Evolutionary conservation across 2,329 filamentous ascomycete genomes (phyloP), one percentile per base, ranked within the genome.

Genomic region (Ophiocordyceps polyrhachis-furcata): DNA sequence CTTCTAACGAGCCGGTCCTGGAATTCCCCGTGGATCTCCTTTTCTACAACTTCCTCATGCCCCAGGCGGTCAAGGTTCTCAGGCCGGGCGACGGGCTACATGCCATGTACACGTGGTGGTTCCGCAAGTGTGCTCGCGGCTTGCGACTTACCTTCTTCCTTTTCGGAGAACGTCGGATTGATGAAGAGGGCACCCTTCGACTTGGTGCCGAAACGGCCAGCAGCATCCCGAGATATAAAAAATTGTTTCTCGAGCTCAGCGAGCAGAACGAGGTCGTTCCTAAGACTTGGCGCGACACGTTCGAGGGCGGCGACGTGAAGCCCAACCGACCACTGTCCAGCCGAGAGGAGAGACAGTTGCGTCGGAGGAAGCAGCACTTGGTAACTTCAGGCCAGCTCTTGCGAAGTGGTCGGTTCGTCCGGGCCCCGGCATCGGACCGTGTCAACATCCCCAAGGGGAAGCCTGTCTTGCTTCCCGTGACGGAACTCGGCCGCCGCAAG

Each of bases 1-100:
- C 87, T 2, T 89, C 86, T 1, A 89, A 88, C 50, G 84, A 93
- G 52, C 88, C 91, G 0, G 82, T 93, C 0, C 69, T 96, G 42
- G 91, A 96, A 58, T 96, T 98, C 51, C 91, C 91, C 0, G 76
- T 94, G 48, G 89, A 98, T 56, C 69, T 98, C 2, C 68, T 98
- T 15, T 91, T 96, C 58, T 98, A 95, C 70, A 96, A 96, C 62
- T 93, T 95, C 59, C 67, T 95, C 42, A 91, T 95, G 69, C 91
- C 91, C 0, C 65, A 94, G 43, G 79, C 88, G 13, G 76, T 96
- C 52, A 81, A 76, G 53, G 79, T 86, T 53, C 81, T 94, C 62
- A 84, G 83, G 57, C 88, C 89, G 2, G 86, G 84, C 44, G 83
- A 93, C 56, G 81, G 77, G 1, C 67, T 98, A 3, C 83, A 93